Conservation (phyloP, 192 early-diverging fungal species). For the Coemansia sp. region DNA sequence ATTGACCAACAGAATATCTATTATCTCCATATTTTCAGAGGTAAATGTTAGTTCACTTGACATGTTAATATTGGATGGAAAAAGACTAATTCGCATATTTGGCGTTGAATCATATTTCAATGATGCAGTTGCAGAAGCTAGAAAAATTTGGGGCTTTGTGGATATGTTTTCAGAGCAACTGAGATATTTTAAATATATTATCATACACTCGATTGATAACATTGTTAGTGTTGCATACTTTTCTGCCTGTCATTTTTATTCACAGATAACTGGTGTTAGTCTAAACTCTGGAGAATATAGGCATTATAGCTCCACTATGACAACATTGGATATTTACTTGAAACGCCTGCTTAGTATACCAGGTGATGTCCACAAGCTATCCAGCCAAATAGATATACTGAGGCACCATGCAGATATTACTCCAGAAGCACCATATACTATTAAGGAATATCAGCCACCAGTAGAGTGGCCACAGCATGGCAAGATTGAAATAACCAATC, state of each 20-base stretch:
- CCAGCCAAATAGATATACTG: conserved; percentile 42
- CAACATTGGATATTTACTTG: not conserved
- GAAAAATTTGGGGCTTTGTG: no score
- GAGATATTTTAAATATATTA: no score
- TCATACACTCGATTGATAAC: not conserved
- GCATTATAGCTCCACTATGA: not conserved
- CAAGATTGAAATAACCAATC: conserved; percentile 34
- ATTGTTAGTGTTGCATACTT: not conserved
- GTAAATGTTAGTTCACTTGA: not conserved
- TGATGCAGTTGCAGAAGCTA: no score
- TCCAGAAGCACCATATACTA: conserved; percentile 23
- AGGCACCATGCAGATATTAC: conserved; percentile 56
- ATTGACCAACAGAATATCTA: not conserved
- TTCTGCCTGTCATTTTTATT: not conserved
- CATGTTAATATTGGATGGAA: not conserved
- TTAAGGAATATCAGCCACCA: conserved; percentile 25
- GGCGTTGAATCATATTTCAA: not conserved
- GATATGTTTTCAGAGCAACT: no score
- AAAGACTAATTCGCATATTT: not conserved
- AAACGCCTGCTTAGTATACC: not conserved
- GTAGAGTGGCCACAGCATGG: conserved; percentile 51
- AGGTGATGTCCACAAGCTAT: not conserved
- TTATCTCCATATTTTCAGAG: not conserved
- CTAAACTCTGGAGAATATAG: not conserved
- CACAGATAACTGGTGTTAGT: not conserved